Conservation (phyloP, 345 rosid genomes). For the Theobroma cacao region DNA sequence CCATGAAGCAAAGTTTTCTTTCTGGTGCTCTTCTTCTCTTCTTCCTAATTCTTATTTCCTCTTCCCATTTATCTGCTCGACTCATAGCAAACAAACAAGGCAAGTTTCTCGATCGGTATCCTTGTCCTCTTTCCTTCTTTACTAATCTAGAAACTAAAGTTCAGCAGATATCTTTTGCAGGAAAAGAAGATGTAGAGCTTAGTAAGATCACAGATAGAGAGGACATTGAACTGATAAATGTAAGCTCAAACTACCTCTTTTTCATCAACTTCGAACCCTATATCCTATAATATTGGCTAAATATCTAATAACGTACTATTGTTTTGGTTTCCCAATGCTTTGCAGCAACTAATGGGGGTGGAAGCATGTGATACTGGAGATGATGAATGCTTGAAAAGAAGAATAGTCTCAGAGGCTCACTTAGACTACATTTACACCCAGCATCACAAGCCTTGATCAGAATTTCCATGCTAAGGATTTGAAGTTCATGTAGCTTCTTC, state of each 20-base stretch:
- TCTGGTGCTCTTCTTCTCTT: constrained; percentile 36
- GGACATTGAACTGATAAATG: constrained; percentile 29
- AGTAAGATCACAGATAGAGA: constrained; percentile 19
- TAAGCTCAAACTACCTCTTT: constrained; percentile 13
- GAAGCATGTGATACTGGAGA: constrained; percentile 49
- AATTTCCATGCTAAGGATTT: background rate
- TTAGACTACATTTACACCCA: constrained; percentile 93
- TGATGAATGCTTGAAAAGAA: constrained; percentile 63
- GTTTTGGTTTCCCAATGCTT: background rate
- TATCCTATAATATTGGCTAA: background rate
- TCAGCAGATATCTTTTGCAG: constrained; percentile 26
- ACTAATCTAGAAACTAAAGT: background rate
- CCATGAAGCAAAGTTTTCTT: constrained; percentile 46
- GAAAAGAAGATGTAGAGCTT: constrained; percentile 29
- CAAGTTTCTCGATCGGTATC: background rate
- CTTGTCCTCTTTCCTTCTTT: background rate
- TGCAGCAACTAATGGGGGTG: constrained; percentile 50
- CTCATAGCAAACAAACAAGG: constrained; percentile 28
- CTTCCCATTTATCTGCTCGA: constrained; percentile 36
- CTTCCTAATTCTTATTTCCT: constrained; percentile 24
- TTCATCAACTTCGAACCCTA: constrained; percentile 1
- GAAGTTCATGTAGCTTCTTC: constrained; percentile 5
- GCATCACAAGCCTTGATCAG: constrained; percentile 53
- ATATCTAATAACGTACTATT: background rate
- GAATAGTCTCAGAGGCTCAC: constrained; percentile 65